These are phyloP conservation scores for Lactifluus pinguis DNA, from an alignment of 768 basidiomycete genomes.

Conservation along the genomic window DNA sequence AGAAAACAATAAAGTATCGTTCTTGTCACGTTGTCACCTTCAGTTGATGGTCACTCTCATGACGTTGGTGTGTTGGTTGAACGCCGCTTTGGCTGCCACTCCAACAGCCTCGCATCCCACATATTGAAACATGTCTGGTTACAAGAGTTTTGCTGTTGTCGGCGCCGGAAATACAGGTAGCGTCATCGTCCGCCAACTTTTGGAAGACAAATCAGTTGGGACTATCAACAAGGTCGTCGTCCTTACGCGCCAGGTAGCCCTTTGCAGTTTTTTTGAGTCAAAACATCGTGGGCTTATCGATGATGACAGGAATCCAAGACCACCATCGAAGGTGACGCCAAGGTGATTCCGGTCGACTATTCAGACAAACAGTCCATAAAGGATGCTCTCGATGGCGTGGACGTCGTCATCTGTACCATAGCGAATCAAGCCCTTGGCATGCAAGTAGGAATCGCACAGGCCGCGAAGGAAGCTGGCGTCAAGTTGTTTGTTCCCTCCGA, in stretches of 20 bases:
- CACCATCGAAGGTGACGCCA: neutral
- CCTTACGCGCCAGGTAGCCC: slow-evolving; percentile 9
- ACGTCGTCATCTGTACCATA: slow-evolving; percentile 18
- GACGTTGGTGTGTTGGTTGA: too few species aligned
- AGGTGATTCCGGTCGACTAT: slow-evolving; percentile 9
- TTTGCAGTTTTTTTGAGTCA: neutral
- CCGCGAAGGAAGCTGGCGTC: slow-evolving; percentile 23
- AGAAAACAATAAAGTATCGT: too few species aligned
- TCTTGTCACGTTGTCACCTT: too few species aligned
- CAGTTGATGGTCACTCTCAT: too few species aligned
- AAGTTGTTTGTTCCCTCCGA: slow-evolving; percentile 27
- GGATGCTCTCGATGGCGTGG: slow-evolving; percentile 2
- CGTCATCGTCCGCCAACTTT: slow-evolving; percentile 12
- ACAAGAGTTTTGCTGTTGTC: slow-evolving; percentile 11
- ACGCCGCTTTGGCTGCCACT: too few species aligned
- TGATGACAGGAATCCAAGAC: too few species aligned
- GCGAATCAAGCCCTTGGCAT: neutral
- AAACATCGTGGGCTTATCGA: neutral
- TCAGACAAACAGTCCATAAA: slow-evolving; percentile 1
- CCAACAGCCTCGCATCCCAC: too few species aligned
- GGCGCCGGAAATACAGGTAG: slow-evolving; percentile 2
- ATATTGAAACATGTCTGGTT: slow-evolving; percentile 1
- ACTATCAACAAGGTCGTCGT: slow-evolving; percentile 5
- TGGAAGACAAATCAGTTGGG: slow-evolving; percentile 6
- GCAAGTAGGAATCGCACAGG: slow-evolving; percentile 19